Percentiles rank a stretch among this genome's conserved stretches.
Evolutionary conservation across 208 protist genomes (phyloP).

Genomic region (Crithidia sp.): DNA sequence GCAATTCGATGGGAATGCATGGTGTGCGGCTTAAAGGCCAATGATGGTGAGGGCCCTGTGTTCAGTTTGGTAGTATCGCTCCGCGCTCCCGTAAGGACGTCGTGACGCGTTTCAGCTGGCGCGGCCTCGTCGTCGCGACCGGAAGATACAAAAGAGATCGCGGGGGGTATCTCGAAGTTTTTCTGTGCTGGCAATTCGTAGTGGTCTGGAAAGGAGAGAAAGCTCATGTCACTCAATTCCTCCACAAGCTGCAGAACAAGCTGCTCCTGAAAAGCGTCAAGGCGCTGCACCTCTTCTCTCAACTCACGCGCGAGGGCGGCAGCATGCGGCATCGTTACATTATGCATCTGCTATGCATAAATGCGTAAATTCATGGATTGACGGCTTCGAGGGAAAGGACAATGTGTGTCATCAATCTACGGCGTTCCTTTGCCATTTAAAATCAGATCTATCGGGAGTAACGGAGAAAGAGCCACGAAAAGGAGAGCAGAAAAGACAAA

Average conservation of each 20-base stretch:
- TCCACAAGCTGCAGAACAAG: constrained; percentile 18
- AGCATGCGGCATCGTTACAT: constrained; percentile 7
- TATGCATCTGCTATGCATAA: not conserved
- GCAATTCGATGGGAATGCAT: too few species aligned
- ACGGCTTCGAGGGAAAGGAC: too few species aligned
- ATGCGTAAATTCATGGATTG: not conserved
- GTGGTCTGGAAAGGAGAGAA: not conserved
- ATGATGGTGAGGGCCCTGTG: too few species aligned
- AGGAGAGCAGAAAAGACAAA: not conserved
- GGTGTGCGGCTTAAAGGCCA: too few species aligned
- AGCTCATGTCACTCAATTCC: constrained; percentile 17
- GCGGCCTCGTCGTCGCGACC: too few species aligned
- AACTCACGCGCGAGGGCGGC: constrained; percentile 24
- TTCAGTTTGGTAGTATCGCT: too few species aligned
- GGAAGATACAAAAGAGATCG: too few species aligned
- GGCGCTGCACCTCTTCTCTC: constrained; percentile 15
- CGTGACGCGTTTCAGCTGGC: too few species aligned
- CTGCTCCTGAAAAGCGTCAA: constrained; percentile 24
- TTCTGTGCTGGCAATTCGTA: too few species aligned
- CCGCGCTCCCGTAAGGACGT: too few species aligned
- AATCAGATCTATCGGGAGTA: not conserved
- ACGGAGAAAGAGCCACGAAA: not conserved
- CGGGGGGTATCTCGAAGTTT: too few species aligned
- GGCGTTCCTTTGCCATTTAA: not conserved
- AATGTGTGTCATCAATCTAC: too few species aligned